Evolutionary conservation across 2,329 filamentous ascomycete species (phyloP), one percentile per base, ranked within the genome.

Genomic region (Byssoonygena ceratinophila): DNA sequence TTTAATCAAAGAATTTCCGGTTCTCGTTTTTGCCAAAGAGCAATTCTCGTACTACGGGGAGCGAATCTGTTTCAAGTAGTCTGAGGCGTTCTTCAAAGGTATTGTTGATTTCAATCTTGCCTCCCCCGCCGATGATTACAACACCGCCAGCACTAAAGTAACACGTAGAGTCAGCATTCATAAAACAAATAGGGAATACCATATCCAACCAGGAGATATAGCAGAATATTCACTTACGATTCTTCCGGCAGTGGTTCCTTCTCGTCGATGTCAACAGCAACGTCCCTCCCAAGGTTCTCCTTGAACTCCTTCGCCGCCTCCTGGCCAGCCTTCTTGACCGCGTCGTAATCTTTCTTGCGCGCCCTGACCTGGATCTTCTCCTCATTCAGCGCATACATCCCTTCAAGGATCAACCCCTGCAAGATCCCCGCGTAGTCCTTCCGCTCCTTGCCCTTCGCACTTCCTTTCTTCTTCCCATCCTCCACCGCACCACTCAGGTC

Each of bases 101-200:
- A 76, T 98, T 97, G 80, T 96, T 90, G 71, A 98, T 91, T 64
- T 95, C 89, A 68, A 98, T 97, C 78, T 91, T 96, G 68, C 92
- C 92, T 59, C 77, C 78, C 60, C 85, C 84, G 59, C 90, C 88
- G 52, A 94, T 72, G 59, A 98, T 82, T 54, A 80, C 69, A 54
- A 94, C 77, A 63, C 92, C 92, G 55, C 92, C 92, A 55, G 89
- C 78, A 64, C 92, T 97, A 60, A 56, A 47, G 27, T 4, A 50
- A 8, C 18, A 34, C 23, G 48, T 9, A 55, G 44, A 32, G 22
- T 40, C 34, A 47, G n/a, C 27, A n/a, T n/a, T n/a, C n/a, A n/a
- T n/a, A n/a, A n/a, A n/a, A n/a, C n/a, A n/a, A n/a, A n/a, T n/a
- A n/a, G n/a, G n/a, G n/a, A n/a, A n/a, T n/a, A n/a, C n/a, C n/a